Evolutionary conservation across 2,329 filamentous ascomycete species (phyloP).

Genomic region (Penicillium olsonii): DNA sequence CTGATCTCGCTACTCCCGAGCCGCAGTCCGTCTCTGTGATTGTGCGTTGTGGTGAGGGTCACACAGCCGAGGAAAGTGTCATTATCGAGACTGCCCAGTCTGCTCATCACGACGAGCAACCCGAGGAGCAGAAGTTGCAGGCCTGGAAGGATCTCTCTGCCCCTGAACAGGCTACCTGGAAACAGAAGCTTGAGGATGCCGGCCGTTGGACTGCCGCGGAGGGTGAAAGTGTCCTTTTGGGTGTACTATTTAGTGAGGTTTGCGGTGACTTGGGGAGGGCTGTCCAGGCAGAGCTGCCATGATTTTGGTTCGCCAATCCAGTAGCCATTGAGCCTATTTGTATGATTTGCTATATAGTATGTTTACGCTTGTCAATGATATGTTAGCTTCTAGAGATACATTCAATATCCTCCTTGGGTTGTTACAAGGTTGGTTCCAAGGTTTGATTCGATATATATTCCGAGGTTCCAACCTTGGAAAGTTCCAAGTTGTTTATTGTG

Average conservation of each 20-base stretch:
- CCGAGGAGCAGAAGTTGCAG: slow-evolving; percentile 22
- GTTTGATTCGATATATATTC: too few relatives aligned
- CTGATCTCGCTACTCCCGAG: slow-evolving; percentile 13
- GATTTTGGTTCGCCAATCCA: slow-evolving; percentile 5
- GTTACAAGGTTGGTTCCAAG: too few relatives aligned
- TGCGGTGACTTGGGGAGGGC: slow-evolving; percentile 18
- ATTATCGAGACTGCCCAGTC: slow-evolving; percentile 24
- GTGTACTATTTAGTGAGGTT: slow-evolving; percentile 74
- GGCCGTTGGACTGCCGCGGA: slow-evolving; percentile 79
- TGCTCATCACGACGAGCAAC: slow-evolving; percentile 2
- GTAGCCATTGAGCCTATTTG: background rate
- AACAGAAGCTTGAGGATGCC: slow-evolving; percentile 64
- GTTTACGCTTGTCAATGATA: slow-evolving; percentile 10
- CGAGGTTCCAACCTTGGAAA: too few relatives aligned
- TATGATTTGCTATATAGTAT: slow-evolving; percentile 6
- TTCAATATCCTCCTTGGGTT: too few relatives aligned
- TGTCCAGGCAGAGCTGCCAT: slow-evolving; percentile 20
- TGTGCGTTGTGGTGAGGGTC: slow-evolving; percentile 22
- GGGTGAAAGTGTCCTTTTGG: slow-evolving; percentile 74
- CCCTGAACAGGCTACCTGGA: slow-evolving; percentile 69
- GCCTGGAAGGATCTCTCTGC: slow-evolving; percentile 71
- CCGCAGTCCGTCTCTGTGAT: slow-evolving; percentile 23
- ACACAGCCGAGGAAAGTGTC: slow-evolving; percentile 23
- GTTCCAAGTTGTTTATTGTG: too few relatives aligned
- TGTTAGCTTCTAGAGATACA: too few relatives aligned